Conservation (phyloP, 306 rosid species). For the Begonia loranthoides region DNA sequence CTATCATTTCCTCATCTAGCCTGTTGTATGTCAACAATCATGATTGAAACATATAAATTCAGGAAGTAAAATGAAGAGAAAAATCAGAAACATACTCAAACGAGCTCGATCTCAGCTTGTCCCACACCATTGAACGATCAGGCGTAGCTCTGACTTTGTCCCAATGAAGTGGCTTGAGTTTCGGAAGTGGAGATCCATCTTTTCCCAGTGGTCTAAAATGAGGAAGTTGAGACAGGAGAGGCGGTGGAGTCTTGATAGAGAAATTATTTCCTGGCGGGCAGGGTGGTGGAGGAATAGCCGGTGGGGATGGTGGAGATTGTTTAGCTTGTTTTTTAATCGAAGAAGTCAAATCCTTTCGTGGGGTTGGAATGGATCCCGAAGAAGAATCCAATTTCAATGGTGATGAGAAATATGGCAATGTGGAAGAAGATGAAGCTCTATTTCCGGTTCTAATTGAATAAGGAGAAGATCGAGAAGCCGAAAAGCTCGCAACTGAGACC, state of each 20-base stretch:
- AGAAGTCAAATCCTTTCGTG: conserved; percentile 20
- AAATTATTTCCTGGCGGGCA: conserved; percentile 40
- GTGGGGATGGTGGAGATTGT: conserved; percentile 20
- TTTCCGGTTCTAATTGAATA: conserved; percentile 32
- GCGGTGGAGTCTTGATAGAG: conserved; percentile 51
- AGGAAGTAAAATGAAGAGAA: neutral
- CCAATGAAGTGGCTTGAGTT: conserved; percentile 98
- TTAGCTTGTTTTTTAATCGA: conserved; percentile 7
- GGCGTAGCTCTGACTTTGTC: conserved; percentile 96
- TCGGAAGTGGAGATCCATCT: conserved; percentile 70
- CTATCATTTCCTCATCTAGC: conserved; percentile 96
- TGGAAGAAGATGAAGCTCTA: conserved; percentile 41
- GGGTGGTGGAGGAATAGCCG: conserved; percentile 67
- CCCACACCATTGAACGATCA: conserved; percentile 91
- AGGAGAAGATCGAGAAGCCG: conserved; percentile 26
- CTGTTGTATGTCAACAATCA: conserved; percentile 31
- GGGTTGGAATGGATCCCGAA: conserved; percentile 26
- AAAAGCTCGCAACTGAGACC: conserved; percentile 19
- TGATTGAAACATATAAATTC: neutral
- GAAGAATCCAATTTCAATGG: conserved; percentile 33
- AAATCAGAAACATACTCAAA: conserved; percentile 62
- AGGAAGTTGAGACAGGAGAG: conserved; percentile 63
- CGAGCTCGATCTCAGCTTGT: conserved; percentile 79
- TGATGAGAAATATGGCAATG: conserved; percentile 35
- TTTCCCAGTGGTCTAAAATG: conserved; percentile 53